Evolutionary conservation across 192 early-diverging fungal genomes (phyloP), one percentile per base, ranked within the genome.

Genomic region (Lobosporangium transversale): DNA sequence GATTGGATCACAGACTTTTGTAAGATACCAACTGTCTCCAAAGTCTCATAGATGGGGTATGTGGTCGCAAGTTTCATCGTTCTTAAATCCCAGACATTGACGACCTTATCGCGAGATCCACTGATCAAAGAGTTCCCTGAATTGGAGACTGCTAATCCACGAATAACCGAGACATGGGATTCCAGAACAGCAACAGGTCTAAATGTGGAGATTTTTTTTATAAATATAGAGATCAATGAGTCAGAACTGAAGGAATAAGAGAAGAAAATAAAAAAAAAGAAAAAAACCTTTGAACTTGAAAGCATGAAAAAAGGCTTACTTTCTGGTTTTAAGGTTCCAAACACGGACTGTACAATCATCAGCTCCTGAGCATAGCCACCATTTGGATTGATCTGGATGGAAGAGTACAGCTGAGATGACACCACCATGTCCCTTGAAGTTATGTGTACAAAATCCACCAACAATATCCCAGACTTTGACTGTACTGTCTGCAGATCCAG

Each of bases 391-490:
- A 74, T 80, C 68, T 4, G 90, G 89, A 54, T 92, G 89, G 75
- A 98, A 99, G 68, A 91, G 91, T 12, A 99, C 85, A 0, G 86
- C 85, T 45, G 90, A 90, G 42, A 99, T 82, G 11, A 98, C 87
- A 18, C 96, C 96, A 36, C 89, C 83, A 54, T 99, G 98, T 49
- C 97, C 97, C 54, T 89, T 89, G 69, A 99, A 94, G 73, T 94
- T 94, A 74, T 99, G 98, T 56, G 98, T 98, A 69, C 93, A 95
- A 81, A 87, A 95, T 21, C 94, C 96, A 51, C 88, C 84, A 53
- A 91, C 92, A 61, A 95, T 92, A 79, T 99, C 96, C 97, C 97
- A 99, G 11, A 98, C 93, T 58, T 93, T 94, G 49, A 99, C 90
- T 12, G 93, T 94, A 60, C 89, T 90, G 79, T 99, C 98, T 1